phyloP scores from a whole-genome alignment of 805 yeast genomes.

The Yarrowia divulgata region DNA sequence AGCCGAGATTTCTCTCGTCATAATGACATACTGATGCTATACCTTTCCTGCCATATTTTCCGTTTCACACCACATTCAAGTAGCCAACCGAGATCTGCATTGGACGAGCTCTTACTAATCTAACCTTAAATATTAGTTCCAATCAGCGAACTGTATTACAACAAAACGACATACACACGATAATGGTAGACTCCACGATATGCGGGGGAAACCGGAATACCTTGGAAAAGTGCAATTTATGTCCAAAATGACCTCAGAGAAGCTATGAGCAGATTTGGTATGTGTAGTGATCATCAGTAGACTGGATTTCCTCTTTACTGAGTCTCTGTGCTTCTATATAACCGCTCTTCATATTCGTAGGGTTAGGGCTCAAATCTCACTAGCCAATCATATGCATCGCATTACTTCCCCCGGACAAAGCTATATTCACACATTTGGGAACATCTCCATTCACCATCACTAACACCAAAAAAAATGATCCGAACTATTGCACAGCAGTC shows the following conservation, averaged over 20 bases:
- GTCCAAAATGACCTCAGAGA: neutral
- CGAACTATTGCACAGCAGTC: conserved; percentile 40
- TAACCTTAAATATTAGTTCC: conserved; percentile 3
- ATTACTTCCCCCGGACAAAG: conserved; percentile 38
- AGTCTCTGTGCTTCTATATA: neutral
- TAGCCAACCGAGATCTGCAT: too few relatives aligned
- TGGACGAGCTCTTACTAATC: neutral
- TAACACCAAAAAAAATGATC: conserved; percentile 35
- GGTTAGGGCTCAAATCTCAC: conserved; percentile 32
- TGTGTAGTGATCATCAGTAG: too few relatives aligned
- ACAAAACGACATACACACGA: conserved; percentile 23
- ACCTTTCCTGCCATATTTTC: too few relatives aligned
- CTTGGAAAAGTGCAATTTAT: neutral
- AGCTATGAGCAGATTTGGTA: neutral
- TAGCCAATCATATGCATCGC: conserved; percentile 36
- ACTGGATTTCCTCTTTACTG: too few relatives aligned
- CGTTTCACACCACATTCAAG: too few relatives aligned
- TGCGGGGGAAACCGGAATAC: conserved; percentile 37
- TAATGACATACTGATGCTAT: neutral
- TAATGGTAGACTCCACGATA: conserved; percentile 17
- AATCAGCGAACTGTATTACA: conserved; percentile 22
- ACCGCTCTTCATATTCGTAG: neutral
- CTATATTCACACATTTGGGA: conserved; percentile 25
- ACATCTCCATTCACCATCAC: conserved; percentile 29
- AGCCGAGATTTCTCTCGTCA: neutral